Evolutionary conservation across 2,329 filamentous ascomycete species (phyloP).

Genomic region (Aureobasidium sp.): DNA sequence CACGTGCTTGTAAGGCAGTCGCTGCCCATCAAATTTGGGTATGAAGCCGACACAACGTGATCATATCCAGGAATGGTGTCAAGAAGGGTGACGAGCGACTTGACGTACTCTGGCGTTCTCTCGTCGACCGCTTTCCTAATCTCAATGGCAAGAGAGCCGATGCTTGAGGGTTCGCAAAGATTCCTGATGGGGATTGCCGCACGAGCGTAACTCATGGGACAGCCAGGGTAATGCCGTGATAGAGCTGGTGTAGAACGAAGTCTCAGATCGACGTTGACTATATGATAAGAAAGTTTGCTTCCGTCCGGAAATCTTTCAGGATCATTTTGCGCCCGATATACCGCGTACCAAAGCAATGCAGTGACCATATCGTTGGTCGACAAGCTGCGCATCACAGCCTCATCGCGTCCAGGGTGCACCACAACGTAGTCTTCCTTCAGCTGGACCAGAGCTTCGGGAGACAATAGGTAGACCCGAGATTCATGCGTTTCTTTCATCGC

Average conservation of each 20-base stretch:
- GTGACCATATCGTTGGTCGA: background rate
- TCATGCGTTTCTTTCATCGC: background rate
- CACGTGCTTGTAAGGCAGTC: background rate
- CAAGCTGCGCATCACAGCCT: background rate
- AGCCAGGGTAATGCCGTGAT: background rate
- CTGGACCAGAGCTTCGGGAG: background rate
- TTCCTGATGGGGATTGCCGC: background rate
- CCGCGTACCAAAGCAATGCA: background rate
- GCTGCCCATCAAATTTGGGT: background rate
- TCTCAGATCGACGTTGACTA: conserved; percentile 2
- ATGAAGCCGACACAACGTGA: background rate
- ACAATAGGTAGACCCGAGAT: background rate
- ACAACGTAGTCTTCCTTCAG: background rate
- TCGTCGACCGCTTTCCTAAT: background rate
- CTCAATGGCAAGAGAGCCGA: background rate
- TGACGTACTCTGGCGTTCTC: background rate
- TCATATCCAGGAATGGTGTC: background rate
- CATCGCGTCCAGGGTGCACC: too few relatives aligned
- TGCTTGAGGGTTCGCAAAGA: background rate
- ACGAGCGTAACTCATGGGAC: conserved; percentile 1
- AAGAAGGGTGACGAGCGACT: background rate
- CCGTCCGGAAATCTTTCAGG: background rate
- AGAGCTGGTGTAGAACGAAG: background rate
- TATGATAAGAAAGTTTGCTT: background rate
- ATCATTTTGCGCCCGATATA: background rate